These are phyloP conservation scores for Suillus weaverae DNA, from an alignment of 768 basidiomycete species.

Conservation along the genomic window DNA sequence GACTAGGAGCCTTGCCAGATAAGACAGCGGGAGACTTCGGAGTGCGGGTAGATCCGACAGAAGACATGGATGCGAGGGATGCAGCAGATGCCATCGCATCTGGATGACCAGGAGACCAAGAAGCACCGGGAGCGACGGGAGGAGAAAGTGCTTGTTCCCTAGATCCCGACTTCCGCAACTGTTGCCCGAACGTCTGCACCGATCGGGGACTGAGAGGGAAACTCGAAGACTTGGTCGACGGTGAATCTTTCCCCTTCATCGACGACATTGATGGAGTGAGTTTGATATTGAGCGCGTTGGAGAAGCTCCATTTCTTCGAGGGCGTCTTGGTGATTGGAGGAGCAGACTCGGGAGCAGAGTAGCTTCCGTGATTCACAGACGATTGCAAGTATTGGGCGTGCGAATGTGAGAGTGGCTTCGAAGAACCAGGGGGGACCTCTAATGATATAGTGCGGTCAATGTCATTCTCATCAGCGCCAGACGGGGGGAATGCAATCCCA, in stretches of 20 bases:
- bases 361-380: slow-evolving; percentile 37
- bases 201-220: slow-evolving; percentile 69
- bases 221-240: slow-evolving; percentile 45
- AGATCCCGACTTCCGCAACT: slow-evolving; percentile 66
- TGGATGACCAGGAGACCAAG: slow-evolving; percentile 70
- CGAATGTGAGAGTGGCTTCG: slow-evolving; percentile 26
- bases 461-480: slow-evolving; percentile 45
- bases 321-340: slow-evolving; percentile 68
- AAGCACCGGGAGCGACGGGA: slow-evolving; percentile 40
- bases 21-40: slow-evolving; percentile 43
- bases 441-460: slow-evolving; percentile 49
- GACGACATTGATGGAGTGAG: slow-evolving; percentile 64
- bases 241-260: slow-evolving; percentile 43
- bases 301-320: slow-evolving; percentile 97
- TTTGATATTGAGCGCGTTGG: slow-evolving; percentile 79
- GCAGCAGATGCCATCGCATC: slow-evolving; percentile 80
- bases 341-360: slow-evolving; percentile 41
- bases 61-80: slow-evolving; percentile 73
- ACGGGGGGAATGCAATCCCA: slow-evolving; percentile 49
- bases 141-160: slow-evolving; percentile 59
- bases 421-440: slow-evolving; percentile 45
- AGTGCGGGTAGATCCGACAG: slow-evolving; percentile 62
- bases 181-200: slow-evolving; percentile 61
- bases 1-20: slow-evolving; percentile 61
- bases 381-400: slow-evolving; percentile 40